Evolutionary conservation across 352 stramenopile species (phyloP), one percentile per base, ranked within the genome.

Genomic region (Blastocystis sp.): DNA sequence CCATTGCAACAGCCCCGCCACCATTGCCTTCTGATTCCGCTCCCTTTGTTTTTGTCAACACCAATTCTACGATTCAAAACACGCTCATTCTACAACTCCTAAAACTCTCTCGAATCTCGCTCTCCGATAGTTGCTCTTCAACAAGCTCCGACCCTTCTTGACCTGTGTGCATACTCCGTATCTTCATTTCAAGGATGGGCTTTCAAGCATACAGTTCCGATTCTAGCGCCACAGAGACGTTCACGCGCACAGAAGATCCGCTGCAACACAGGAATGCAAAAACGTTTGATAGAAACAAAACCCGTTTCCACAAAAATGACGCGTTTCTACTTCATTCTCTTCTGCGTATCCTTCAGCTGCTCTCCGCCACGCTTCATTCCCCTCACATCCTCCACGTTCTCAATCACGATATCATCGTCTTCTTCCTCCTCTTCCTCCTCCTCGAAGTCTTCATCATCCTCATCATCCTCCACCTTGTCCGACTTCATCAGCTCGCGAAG

Each of bases 381-480:
- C 74, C 69, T 68, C 74, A 69, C 54, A 38, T 69, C 11, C 45
- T 66, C 60, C 21, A 69, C 74, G 28, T 69, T 63, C 3, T 84
- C 74, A 28, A 68, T 63, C 40, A 84, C 60, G 38, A 64, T 69
- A 17, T 68, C 74, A 14, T 64, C 74, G 14, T 84, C 74, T 1
- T 84, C 74, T 3, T 84, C 74, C 48, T 57, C 48, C 48, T 84
- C 74, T 21, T 81, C 71, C 24, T 84, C 74, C 34, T 84, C 74
- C 10, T 68, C 52, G 4, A 59, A 34, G 0, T 59, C 42, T 2
- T 70, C 59, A 0, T 84, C 74, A 7, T 84, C 74, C 3, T 84
- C 60, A 1, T 84, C 74, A 40, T 84, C 74, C 2, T 52, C 74
- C 28, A 69, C 52, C 24, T 70, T 14, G 14, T 84, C 34, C 42